Percentiles rank a stretch among this genome's conserved stretches.
Conservation (phyloP, 164 flowering plant genomes). For the Houttuynia cordata region DNA sequence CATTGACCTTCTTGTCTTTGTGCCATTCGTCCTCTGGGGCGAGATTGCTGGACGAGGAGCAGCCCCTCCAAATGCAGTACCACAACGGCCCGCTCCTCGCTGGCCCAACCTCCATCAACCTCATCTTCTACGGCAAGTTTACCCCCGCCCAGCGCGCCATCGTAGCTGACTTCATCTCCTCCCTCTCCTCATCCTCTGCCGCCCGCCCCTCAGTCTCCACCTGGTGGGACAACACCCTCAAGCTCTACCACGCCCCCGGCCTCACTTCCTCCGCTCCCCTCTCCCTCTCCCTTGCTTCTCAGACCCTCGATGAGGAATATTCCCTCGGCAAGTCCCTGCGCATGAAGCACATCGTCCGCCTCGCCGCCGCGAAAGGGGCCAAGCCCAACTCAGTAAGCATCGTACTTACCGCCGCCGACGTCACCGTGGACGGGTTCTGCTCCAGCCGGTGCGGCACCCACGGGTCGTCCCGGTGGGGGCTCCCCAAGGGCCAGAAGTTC, state of each 20-base stretch:
- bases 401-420: slow-evolving; percentile 27
- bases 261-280: slow-evolving; percentile 13
- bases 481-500: slow-evolving; percentile 3
- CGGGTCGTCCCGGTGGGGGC: slow-evolving; percentile 8
- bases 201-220: slow-evolving; percentile 25
- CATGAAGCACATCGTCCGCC: slow-evolving; percentile 15
- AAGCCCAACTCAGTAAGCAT: slow-evolving; percentile 30
- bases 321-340: slow-evolving; percentile 48
- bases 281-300: slow-evolving; percentile 26
- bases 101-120: slow-evolving; percentile 39
- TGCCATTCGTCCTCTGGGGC: slow-evolving; percentile 1
- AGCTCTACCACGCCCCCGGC: slow-evolving; percentile 12
- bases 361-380: slow-evolving; percentile 44
- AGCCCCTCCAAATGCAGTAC: slow-evolving; percentile 23
- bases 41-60: slow-evolving; percentile 11
- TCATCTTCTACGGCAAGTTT: slow-evolving; percentile 58
- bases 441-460: slow-evolving; percentile 22
- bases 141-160: slow-evolving; percentile 39
- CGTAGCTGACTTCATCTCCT: slow-evolving; percentile 38
- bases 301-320: slow-evolving; percentile 38
- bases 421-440: slow-evolving; percentile 19
- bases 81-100: slow-evolving; percentile 48
- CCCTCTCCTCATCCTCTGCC: slow-evolving; percentile 14
- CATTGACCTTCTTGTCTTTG: slow-evolving; percentile 2
- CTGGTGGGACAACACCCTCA: slow-evolving; percentile 30